Base-by-base conservation (phyloP, 345 rosid genomes). In the Dipteronia sinensis region DNA sequence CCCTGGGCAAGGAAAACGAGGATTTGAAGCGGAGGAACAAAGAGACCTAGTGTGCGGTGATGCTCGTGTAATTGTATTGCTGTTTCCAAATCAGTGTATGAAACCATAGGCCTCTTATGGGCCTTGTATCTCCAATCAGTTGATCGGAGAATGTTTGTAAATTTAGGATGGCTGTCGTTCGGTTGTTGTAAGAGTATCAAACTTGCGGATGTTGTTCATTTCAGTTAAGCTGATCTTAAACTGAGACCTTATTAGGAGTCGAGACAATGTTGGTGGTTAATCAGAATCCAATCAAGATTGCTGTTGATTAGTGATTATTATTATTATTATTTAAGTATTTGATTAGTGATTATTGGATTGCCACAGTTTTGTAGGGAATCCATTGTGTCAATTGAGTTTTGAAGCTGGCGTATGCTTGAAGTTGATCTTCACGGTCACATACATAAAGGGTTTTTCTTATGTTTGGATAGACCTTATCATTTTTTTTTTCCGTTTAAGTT, bases 1-100 rank as follows among this genome's bases (percentile, higher is more conserved):
- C 61, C 5, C 81, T 95, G 77, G 84, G 67, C 79, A 86, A 83
- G 79, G 99, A 95, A 77, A 95, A 93, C 7, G 90, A 90, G 80
- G 94, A 90, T 64, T 73, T 92, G 80, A 90, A 83, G 89, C 86
- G 86, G 89, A 83, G 51, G 42, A 79, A 65, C 9, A 56, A n/a
- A 15, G 68, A 58, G 46, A 66, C 51, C 51, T 61, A 71, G 71
- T 17, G 13, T 23, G 12, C 74, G 46, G 62, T 38, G 3, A 6
- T 22, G 16, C 46, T 44, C 29, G 0, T 76, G 67, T 55, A 73
- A 74, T 74, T 67, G 42, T 79, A 15, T 64, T 34, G 62, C 53
- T 70, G 63, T 71, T 55, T 71, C 34, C 34, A 6, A 27, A 23
- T 40, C 40, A 69, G 71, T 79, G 74, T 75, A 58, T 7, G 66